A percentile compares a stretch with the other conserved stretches of the same genome.
These are phyloP conservation scores for Saturnispora diversa DNA, from an alignment of 805 yeast species.

Conservation along the genomic window DNA sequence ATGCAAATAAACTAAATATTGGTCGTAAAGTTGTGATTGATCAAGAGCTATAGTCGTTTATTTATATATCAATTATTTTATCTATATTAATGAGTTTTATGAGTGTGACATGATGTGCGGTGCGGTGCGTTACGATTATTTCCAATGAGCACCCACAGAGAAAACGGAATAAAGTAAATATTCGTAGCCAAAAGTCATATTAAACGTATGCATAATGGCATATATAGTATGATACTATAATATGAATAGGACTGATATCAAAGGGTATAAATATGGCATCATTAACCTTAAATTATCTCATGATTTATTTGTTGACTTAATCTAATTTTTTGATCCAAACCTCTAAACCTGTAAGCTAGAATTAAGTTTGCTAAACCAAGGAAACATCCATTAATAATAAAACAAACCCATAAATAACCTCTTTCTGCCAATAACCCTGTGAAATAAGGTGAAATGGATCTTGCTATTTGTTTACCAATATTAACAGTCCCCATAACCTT, in stretches of 20 bases:
- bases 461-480: slow-evolving; percentile 76
- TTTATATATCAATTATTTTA: too few species aligned
- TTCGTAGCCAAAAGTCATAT: too few species aligned
- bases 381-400: slow-evolving; percentile 42
- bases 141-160: too few species aligned
- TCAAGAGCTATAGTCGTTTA: slow-evolving; percentile 20
- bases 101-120: too few species aligned
- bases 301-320: slow-evolving; percentile 17
- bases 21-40: slow-evolving; percentile 23
- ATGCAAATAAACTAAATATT: slow-evolving; percentile 12
- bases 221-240: not conserved
- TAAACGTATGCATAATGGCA: not conserved
- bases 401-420: slow-evolving; percentile 41
- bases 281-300: slow-evolving; percentile 12
- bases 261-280: not conserved
- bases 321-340: slow-evolving; percentile 30
- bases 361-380: slow-evolving; percentile 43
- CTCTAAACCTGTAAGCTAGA: slow-evolving; percentile 35
- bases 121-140: too few species aligned
- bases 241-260: not conserved
- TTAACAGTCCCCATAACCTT: slow-evolving; percentile 80
- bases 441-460: slow-evolving; percentile 72
- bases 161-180: too few species aligned
- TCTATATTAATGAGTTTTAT: too few species aligned
- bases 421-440: slow-evolving; percentile 65